phyloP scores from a whole-genome alignment of 2,329 filamentous ascomycete genomes.

The Colletotrichum sansevieriae region DNA sequence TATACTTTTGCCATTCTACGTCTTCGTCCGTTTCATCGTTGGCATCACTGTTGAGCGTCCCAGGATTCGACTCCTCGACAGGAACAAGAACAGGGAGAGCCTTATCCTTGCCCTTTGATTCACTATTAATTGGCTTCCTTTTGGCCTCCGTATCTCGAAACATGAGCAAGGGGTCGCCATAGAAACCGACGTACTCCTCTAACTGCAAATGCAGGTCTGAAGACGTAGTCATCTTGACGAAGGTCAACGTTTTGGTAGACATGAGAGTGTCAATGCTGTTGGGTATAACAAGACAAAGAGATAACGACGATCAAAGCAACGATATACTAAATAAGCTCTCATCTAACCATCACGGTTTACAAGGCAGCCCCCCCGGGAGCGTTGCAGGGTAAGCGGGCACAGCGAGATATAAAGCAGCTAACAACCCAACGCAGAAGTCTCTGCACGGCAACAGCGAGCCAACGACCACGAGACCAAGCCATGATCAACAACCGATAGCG shows the following conservation, averaged over 20 bases:
- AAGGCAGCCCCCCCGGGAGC: neutral
- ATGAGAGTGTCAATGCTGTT: neutral
- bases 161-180: conserved; percentile 48
- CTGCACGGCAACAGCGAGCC: conserved; percentile 3
- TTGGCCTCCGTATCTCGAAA: conserved; percentile 42
- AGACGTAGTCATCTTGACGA: conserved; percentile 16
- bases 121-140: neutral
- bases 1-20: conserved; percentile 61
- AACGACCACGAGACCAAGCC: conserved; percentile 1
- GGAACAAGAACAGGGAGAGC: conserved; percentile 8
- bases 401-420: conserved; percentile 15
- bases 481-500: neutral
- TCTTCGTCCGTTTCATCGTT: conserved; percentile 45
- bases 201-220: neutral
- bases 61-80: conserved; percentile 37
- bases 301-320: neutral
- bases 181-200: conserved; percentile 49
- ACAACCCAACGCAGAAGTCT: neutral
- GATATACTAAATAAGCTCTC: neutral
- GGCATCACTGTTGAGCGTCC: conserved; percentile 45
- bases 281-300: neutral
- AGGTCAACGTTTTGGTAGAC: neutral
- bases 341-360: conserved; percentile 3
- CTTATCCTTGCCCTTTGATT: neutral
- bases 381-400: neutral